These are phyloP conservation scores for Toxicodendron radicans DNA, from an alignment of 345 rosid genomes.

Conservation along the genomic window DNA sequence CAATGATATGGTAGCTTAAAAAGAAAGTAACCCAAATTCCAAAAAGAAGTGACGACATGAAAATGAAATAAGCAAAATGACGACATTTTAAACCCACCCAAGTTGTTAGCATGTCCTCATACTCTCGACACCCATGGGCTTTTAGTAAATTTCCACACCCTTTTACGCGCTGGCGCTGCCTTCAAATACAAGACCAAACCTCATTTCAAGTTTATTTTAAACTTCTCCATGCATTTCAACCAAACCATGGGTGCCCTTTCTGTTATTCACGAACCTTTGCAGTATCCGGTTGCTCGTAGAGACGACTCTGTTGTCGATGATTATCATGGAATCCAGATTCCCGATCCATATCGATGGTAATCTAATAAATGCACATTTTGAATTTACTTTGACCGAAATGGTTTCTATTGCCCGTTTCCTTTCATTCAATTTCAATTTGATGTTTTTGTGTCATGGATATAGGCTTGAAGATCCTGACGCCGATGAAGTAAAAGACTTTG, in stretches of 20 bases:
- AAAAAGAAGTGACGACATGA: slow-evolving; percentile 38
- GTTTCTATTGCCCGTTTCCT: no score
- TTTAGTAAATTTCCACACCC: background rate
- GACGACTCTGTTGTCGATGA: slow-evolving; percentile 77
- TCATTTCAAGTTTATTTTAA: background rate
- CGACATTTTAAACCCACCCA: slow-evolving; percentile 32
- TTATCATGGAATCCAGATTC: slow-evolving; percentile 66
- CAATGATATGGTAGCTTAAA: background rate
- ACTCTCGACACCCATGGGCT: slow-evolving; percentile 1
- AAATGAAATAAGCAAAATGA: slow-evolving; percentile 20
- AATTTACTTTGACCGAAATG: background rate
- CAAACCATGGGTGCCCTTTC: slow-evolving; percentile 63
- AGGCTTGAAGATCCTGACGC: slow-evolving; percentile 96
- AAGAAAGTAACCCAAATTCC: no score
- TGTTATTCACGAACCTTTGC: slow-evolving; percentile 31
- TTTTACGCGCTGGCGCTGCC: background rate
- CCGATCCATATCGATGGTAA: slow-evolving; percentile 96
- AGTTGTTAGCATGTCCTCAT: slow-evolving; percentile 20
- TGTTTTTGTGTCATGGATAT: background rate
- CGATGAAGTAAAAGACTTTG: slow-evolving; percentile 74
- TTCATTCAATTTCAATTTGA: background rate
- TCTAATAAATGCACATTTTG: background rate
- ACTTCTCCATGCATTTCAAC: background rate
- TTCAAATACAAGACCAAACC: background rate
- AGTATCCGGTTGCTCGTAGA: slow-evolving; percentile 63